phyloP scores from a whole-genome alignment of 306 rosid species.

The Canavalia ensiformis region DNA sequence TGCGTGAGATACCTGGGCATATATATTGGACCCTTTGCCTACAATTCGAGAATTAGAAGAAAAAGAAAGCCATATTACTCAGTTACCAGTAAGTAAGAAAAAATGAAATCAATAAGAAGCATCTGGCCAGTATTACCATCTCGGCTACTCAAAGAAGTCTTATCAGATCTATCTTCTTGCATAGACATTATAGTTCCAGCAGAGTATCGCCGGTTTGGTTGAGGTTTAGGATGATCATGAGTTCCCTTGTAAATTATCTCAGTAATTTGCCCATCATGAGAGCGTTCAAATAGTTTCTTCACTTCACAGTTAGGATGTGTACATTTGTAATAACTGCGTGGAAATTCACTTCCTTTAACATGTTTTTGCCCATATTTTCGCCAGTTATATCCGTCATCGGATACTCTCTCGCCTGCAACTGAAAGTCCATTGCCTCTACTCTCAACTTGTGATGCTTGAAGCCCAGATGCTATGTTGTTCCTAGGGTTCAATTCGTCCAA shows the following conservation, averaged over 20 bases:
- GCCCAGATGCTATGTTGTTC: slow-evolving; percentile 58
- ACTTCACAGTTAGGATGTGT: slow-evolving; percentile 99
- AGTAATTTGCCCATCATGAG: slow-evolving; percentile 94
- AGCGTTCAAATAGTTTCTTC: slow-evolving; percentile 95
- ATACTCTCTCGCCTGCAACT: slow-evolving; percentile 63
- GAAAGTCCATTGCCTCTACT: slow-evolving; percentile 69
- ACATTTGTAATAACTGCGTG: slow-evolving; percentile 98
- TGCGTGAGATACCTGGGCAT: slow-evolving; percentile 66
- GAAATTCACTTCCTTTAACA: slow-evolving; percentile 98
- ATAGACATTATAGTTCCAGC: slow-evolving; percentile 63
- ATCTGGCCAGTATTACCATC: slow-evolving; percentile 70
- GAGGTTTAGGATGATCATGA: slow-evolving; percentile 99
- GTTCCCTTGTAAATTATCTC: slow-evolving; percentile 97
- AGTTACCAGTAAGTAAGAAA: slow-evolving; percentile 14
- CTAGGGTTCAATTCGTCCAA: slow-evolving; percentile 68
- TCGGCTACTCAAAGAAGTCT: slow-evolving; percentile 66
- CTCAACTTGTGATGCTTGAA: slow-evolving; percentile 74
- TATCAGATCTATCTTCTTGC: slow-evolving; percentile 85
- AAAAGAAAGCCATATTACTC: slow-evolving; percentile 38
- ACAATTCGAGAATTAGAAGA: slow-evolving; percentile 48
- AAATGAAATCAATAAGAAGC: slow-evolving; percentile 37
- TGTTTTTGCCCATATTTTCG: slow-evolving; percentile 97
- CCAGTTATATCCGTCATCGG: slow-evolving; percentile 99
- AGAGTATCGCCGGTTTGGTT: slow-evolving; percentile 88
- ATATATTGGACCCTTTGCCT: slow-evolving; percentile 67